These are phyloP conservation scores for Entoloma clypeatum DNA, from an alignment of 1,284 basidiomycete genomes.

Conservation along the genomic window DNA sequence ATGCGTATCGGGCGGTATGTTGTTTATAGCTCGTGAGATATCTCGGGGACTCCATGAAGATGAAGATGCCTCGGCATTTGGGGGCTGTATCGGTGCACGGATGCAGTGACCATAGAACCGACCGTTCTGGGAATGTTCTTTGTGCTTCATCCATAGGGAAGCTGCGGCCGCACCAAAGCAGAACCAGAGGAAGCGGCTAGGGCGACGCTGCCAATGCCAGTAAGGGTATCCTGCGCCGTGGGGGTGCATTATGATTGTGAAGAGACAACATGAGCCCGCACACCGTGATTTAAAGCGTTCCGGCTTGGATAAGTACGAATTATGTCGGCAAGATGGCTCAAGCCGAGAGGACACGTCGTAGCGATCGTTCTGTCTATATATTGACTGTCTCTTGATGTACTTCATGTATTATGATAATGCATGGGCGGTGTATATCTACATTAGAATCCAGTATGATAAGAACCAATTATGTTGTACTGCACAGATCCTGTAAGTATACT, in stretches of 20 bases:
- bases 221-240: conserved; percentile 27
- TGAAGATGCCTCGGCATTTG: conserved; percentile 12
- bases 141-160: conserved; percentile 43
- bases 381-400: too few species aligned
- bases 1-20: conserved; percentile 20
- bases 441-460: too few species aligned
- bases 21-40: conserved; percentile 21
- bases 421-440: too few species aligned
- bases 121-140: conserved; percentile 25
- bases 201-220: conserved; percentile 35
- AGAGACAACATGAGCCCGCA: too few species aligned
- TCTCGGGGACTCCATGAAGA: conserved; percentile 16
- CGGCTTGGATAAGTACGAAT: too few species aligned
- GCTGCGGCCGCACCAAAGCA: conserved; percentile 53
- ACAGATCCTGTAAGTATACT: neutral
- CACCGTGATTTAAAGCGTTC: too few species aligned
- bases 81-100: conserved; percentile 25
- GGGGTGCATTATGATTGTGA: conserved; percentile 35
- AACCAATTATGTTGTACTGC: too few species aligned
- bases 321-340: too few species aligned
- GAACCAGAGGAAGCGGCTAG: conserved; percentile 66
- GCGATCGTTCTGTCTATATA: too few species aligned
- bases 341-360: too few species aligned
- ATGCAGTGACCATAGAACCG: conserved; percentile 31
- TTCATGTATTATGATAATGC: too few species aligned